phyloP scores from a whole-genome alignment of 2,329 filamentous ascomycete genomes.

The Apiospora saccharicola region DNA sequence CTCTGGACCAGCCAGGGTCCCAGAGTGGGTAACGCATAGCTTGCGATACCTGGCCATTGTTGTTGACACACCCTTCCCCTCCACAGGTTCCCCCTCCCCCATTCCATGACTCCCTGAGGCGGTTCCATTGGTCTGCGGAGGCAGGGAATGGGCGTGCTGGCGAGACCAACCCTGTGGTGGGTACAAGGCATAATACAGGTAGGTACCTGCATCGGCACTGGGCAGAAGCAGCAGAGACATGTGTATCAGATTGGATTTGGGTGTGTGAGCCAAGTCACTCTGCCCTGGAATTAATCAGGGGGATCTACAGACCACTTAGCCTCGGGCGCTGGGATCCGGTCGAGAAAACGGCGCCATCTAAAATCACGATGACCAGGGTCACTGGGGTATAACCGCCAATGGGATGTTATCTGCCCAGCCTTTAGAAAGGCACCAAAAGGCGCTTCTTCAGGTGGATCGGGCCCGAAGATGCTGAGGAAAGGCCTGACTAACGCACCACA shows the following conservation, averaged over 20 bases:
- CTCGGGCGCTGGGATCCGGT: slow-evolving; percentile 18
- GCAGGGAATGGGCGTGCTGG: slow-evolving; percentile 11
- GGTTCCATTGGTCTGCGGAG: slow-evolving; percentile 2
- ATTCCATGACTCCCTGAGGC: neutral
- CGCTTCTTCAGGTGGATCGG: slow-evolving; percentile 14
- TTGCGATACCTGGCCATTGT: slow-evolving; percentile 5
- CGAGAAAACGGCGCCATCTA: slow-evolving; percentile 8
- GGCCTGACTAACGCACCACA: neutral
- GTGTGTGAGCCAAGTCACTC: slow-evolving; percentile 7
- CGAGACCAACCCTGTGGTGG: neutral
- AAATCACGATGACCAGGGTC: slow-evolving; percentile 16
- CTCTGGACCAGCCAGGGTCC: slow-evolving; percentile 11
- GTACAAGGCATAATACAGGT: neutral
- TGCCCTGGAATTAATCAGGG: slow-evolving; percentile 22
- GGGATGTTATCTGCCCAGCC: slow-evolving; percentile 11
- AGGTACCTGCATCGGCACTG: slow-evolving; percentile 17
- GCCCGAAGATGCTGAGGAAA: neutral
- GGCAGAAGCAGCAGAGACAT: slow-evolving; percentile 1
- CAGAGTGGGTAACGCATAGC: neutral
- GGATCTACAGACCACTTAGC: slow-evolving; percentile 16
- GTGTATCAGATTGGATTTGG: slow-evolving; percentile 1
- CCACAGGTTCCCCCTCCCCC: neutral
- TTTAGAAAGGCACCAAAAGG: neutral
- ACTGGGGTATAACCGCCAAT: neutral
- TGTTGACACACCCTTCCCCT: slow-evolving; percentile 18